A percentile compares a stretch with the other conserved stretches of the same genome.
These are phyloP conservation scores for Diaporthe nobilis DNA, from an alignment of 2,329 filamentous ascomycete genomes.

Conservation along the genomic window DNA sequence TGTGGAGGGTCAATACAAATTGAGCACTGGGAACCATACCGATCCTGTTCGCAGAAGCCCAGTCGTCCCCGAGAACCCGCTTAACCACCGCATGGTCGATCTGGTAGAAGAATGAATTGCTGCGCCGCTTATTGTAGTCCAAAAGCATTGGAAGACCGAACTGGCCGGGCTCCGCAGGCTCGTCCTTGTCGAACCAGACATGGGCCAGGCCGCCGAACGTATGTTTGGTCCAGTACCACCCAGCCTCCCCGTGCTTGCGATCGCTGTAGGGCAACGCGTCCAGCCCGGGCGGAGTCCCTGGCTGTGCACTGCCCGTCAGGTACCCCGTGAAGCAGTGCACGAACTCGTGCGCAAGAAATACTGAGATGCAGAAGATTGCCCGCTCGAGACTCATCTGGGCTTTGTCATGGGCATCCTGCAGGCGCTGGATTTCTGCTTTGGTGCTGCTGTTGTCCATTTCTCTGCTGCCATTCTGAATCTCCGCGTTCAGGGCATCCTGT, in stretches of 20 bases:
- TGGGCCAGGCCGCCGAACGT: conserved; percentile 12
- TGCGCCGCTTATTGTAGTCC: not conserved
- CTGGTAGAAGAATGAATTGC: not conserved
- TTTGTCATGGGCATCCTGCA: not conserved
- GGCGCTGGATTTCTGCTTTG: not conserved
- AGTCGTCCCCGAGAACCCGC: not conserved
- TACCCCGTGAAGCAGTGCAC: conserved; percentile 27
- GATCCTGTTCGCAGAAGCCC: not conserved
- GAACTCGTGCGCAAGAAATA: conserved; percentile 14
- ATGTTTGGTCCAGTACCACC: not conserved
- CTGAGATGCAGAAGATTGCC: not conserved
- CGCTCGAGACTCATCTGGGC: not conserved
- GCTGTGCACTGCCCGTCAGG: not conserved
- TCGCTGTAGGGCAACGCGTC: conserved; percentile 3
- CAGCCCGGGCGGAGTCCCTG: not conserved
- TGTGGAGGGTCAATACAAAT: not conserved
- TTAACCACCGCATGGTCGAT: not conserved
- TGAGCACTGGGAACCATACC: not conserved
- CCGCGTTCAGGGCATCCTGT: not conserved
- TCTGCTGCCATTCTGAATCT: not conserved
- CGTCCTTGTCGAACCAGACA: not conserved
- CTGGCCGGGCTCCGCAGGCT: not conserved
- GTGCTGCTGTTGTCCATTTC: not conserved
- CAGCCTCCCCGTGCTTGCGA: not conserved
- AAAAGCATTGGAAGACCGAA: not conserved